phyloP scores from a whole-genome alignment of 345 rosid species.

The Cochlearia excelsa region DNA sequence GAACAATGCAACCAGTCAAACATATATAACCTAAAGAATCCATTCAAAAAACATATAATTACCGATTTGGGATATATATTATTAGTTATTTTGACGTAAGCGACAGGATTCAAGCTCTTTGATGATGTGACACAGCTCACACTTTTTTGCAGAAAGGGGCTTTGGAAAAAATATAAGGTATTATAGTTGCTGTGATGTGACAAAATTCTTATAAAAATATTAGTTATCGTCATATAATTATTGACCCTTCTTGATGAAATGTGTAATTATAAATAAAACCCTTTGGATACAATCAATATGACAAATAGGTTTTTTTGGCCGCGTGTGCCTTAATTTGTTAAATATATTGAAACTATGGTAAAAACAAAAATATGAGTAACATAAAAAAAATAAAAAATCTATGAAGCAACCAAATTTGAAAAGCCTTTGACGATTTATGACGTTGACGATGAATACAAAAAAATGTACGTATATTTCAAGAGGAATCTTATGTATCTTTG shows the following conservation, averaged over 20 bases:
- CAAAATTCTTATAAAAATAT: neutral
- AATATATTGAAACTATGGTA: neutral
- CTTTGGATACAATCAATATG: too few species aligned
- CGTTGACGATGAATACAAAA: slow-evolving; percentile 38
- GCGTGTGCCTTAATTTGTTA: slow-evolving; percentile 3
- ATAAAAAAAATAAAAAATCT: neutral
- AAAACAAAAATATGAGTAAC: neutral
- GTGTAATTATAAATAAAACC: neutral
- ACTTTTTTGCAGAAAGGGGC: slow-evolving; percentile 11
- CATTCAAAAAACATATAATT: neutral
- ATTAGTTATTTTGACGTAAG: slow-evolving; percentile 1
- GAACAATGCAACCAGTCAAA: too few species aligned
- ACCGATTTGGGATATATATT: neutral
- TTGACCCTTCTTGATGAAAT: neutral
- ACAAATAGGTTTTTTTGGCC: neutral
- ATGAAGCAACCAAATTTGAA: slow-evolving; percentile 26
- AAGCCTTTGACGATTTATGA: slow-evolving; percentile 34
- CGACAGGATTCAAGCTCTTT: slow-evolving; percentile 15
- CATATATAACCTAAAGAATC: neutral
- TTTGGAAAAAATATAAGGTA: slow-evolving; percentile 1
- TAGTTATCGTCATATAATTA: neutral
- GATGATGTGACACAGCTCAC: slow-evolving; percentile 15
- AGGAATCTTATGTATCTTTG: slow-evolving; percentile 36
- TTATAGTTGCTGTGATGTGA: slow-evolving; percentile 14
- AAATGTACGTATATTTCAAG: slow-evolving; percentile 37